These are phyloP conservation scores for Neonectria punicea DNA, from an alignment of 2,329 filamentous ascomycete genomes.

Conservation along the genomic window DNA sequence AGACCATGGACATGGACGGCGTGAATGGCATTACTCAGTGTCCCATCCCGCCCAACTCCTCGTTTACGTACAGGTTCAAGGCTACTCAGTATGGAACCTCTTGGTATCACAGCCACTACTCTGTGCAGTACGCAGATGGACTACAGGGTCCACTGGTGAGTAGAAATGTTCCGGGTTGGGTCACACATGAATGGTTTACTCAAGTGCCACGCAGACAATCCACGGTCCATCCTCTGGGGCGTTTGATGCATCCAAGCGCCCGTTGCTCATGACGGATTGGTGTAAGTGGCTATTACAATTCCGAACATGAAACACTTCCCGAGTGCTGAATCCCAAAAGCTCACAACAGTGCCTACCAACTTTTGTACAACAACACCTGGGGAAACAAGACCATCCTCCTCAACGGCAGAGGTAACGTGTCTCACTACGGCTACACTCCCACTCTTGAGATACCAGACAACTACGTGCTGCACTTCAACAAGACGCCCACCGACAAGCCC, in stretches of 20 bases:
- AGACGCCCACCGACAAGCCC: slow-evolving; percentile 33
- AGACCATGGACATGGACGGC: slow-evolving; percentile 37
- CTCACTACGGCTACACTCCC: slow-evolving; percentile 22
- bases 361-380: slow-evolving; percentile 7
- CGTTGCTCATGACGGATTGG: slow-evolving; percentile 34
- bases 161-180: neutral
- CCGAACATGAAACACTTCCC: neutral
- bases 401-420: slow-evolving; percentile 31
- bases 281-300: slow-evolving; percentile 13
- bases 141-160: slow-evolving; percentile 33
- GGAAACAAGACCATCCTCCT: slow-evolving; percentile 36
- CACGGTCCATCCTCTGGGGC: slow-evolving; percentile 33
- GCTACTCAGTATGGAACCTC: slow-evolving; percentile 37
- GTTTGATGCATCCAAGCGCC: slow-evolving; percentile 30
- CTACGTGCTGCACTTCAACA: slow-evolving; percentile 32
- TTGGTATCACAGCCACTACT: slow-evolving; percentile 41
- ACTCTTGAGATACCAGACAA: slow-evolving; percentile 13
- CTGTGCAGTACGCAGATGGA: slow-evolving; percentile 38
- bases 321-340: slow-evolving; percentile 9
- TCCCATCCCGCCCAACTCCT: slow-evolving; percentile 28
- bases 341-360: slow-evolving; percentile 29
- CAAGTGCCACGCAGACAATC: slow-evolving; percentile 25
- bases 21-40: slow-evolving; percentile 39
- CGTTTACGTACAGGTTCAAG: slow-evolving; percentile 36
- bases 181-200: too few species aligned